These are phyloP conservation scores for Parastagonospora nodorum DNA, from an alignment of 2,329 filamentous ascomycete species.

Conservation along the genomic window DNA sequence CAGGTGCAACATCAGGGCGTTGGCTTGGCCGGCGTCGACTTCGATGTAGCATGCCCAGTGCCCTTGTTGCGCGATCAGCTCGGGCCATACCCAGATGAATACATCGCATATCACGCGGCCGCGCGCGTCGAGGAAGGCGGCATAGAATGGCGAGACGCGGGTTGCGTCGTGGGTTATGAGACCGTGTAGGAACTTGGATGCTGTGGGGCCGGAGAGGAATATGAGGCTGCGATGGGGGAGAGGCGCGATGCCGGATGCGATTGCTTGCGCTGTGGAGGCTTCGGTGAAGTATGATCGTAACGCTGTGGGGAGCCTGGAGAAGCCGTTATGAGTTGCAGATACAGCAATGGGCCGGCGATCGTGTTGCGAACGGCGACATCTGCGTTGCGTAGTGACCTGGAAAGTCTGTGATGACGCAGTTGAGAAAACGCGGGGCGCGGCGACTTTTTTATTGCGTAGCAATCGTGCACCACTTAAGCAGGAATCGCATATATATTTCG, in stretches of 20 bases:
- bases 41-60: slow-evolving; percentile 76
- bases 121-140: slow-evolving; percentile 80
- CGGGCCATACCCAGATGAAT: slow-evolving; percentile 70
- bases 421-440: slow-evolving; percentile 7
- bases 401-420: slow-evolving; percentile 13
- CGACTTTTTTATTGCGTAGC: slow-evolving; percentile 5
- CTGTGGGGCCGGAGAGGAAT: slow-evolving; percentile 77
- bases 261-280: slow-evolving; percentile 21
- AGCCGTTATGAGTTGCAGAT: too few relatives aligned
- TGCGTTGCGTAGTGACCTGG: background rate
- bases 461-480: slow-evolving; percentile 16
- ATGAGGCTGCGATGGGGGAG: slow-evolving; percentile 80
- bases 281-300: slow-evolving; percentile 9
- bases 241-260: slow-evolving; percentile 55
- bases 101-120: slow-evolving; percentile 88
- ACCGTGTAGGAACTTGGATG: slow-evolving; percentile 84
- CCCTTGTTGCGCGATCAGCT: slow-evolving; percentile 24
- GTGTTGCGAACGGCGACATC: slow-evolving; percentile 8
- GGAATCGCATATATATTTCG: slow-evolving; percentile 24
- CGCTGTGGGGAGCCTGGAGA: background rate
- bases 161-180: slow-evolving; percentile 74
- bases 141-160: slow-evolving; percentile 59
- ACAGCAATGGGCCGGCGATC: background rate
- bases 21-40: slow-evolving; percentile 72
- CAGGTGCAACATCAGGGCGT: slow-evolving; percentile 70